phyloP scores from a whole-genome alignment of 768 basidiomycete genomes.

The Tylopilus intermedius region DNA sequence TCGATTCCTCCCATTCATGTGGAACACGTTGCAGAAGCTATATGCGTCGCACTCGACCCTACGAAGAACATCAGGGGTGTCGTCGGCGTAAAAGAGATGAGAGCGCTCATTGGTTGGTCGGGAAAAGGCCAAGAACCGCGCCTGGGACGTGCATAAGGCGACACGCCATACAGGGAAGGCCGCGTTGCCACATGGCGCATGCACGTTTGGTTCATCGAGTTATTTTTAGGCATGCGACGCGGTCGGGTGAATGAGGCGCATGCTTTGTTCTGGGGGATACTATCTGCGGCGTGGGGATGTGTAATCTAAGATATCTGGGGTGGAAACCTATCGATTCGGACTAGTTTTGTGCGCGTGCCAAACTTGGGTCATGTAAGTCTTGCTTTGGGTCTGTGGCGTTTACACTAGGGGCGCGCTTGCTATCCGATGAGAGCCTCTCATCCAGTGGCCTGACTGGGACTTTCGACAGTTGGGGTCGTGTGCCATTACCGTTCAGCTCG shows the following conservation, averaged over 20 bases:
- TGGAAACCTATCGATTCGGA: conserved; percentile 7
- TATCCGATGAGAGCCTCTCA: background rate
- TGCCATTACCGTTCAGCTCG: background rate
- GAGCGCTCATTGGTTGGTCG: conserved; percentile 68
- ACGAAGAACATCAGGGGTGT: conserved; percentile 53
- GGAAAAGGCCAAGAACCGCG: conserved; percentile 28
- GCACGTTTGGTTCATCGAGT: conserved; percentile 6
- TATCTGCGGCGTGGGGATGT: conserved; percentile 21
- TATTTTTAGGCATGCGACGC: conserved; percentile 15
- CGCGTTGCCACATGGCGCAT: conserved; percentile 1
- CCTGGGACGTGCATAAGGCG: conserved; percentile 13
- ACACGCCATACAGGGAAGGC: conserved; percentile 2
- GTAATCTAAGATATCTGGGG: conserved; percentile 7
- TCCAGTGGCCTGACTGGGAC: too few relatives aligned
- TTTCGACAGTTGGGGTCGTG: background rate
- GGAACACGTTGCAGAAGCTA: conserved; percentile 87
- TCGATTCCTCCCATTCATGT: conserved; percentile 91
- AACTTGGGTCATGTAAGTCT: background rate
- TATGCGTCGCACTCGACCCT: conserved; percentile 58
- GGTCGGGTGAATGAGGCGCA: conserved; percentile 8
- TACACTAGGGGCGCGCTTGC: conserved; percentile 10
- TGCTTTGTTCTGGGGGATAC: conserved; percentile 3
- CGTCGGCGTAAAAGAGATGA: conserved; percentile 68
- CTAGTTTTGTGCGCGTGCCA: conserved; percentile 2
- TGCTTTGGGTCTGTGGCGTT: conserved; percentile 8